Percentiles rank a stretch among this genome's conserved stretches.
Conservation (phyloP, 306 rosid genomes). For the Abrus pulchellus region DNA sequence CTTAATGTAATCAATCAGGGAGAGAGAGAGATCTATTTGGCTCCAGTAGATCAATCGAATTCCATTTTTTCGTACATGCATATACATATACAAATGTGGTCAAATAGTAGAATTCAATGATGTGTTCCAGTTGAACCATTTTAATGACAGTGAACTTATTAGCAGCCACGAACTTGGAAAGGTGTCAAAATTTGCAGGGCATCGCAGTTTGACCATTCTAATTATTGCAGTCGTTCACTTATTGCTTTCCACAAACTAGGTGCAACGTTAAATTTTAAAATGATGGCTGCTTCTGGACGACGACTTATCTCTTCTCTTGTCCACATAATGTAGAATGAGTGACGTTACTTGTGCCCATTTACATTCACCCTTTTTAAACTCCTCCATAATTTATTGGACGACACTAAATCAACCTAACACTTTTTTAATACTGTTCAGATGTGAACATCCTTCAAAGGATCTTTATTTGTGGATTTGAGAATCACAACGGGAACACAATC, state of each 20-base stretch:
- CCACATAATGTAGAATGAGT: neutral
- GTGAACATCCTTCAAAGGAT: neutral
- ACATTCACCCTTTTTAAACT: neutral
- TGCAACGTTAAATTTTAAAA: conserved; percentile 13
- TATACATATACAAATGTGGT: neutral
- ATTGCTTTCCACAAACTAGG: neutral
- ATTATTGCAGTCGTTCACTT: neutral
- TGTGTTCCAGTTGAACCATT: neutral
- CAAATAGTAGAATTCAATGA: neutral
- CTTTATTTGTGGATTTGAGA: neutral
- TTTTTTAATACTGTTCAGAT: neutral
- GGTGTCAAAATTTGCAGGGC: neutral
- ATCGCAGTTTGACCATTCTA: conserved; percentile 12
- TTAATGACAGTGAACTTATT: neutral
- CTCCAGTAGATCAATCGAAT: neutral
- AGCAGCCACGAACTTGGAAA: neutral
- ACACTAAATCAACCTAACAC: neutral
- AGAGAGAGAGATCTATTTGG: too few relatives aligned
- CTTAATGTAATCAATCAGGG: too few relatives aligned
- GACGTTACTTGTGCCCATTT: neutral
- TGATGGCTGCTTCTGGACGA: neutral
- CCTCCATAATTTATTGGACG: neutral
- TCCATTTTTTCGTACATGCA: neutral
- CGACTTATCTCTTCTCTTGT: neutral
- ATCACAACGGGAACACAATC: neutral